These are phyloP conservation scores for Ophiocordyceps camponoti-leonardi DNA, from an alignment of 2,329 filamentous ascomycete species.

Conservation along the genomic window DNA sequence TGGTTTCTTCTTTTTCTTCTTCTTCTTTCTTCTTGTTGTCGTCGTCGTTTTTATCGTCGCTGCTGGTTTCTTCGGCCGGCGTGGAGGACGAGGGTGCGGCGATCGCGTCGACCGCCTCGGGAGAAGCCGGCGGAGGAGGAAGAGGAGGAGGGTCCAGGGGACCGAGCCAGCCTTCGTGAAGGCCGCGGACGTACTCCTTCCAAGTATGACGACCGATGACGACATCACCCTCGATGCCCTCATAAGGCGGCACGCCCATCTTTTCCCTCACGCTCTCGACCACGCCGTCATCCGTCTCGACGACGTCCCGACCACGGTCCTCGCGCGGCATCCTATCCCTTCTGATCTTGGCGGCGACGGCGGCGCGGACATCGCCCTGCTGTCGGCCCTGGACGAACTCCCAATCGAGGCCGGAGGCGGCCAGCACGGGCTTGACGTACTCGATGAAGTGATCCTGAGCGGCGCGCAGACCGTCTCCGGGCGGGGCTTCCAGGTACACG, in stretches of 20 bases:
- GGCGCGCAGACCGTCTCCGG: slow-evolving; percentile 64
- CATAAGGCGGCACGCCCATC: slow-evolving; percentile 52
- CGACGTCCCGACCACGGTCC: slow-evolving; percentile 27
- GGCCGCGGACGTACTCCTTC: slow-evolving; percentile 89
- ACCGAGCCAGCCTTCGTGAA: slow-evolving; percentile 94
- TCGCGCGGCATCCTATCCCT: slow-evolving; percentile 46
- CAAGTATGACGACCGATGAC: slow-evolving; percentile 83
- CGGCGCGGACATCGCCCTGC: slow-evolving; percentile 83
- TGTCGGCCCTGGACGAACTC: slow-evolving; percentile 84
- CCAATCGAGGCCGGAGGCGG: slow-evolving; percentile 84
- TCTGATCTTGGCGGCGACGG: slow-evolving; percentile 72
- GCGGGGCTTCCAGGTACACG: slow-evolving; percentile 71
- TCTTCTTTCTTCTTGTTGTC: no score
- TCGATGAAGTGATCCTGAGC: slow-evolving; percentile 94
- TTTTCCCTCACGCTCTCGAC: slow-evolving; percentile 46
- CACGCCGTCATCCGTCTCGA: slow-evolving; percentile 32
- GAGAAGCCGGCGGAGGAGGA: background rate
- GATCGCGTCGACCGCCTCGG: background rate
- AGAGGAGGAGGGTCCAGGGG: slow-evolving; percentile 49
- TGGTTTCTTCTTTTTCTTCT: slow-evolving; percentile 17
- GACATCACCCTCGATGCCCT: slow-evolving; percentile 65
- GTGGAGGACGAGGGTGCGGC: background rate
- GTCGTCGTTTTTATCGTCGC: slow-evolving; percentile 14
- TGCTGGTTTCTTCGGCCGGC: slow-evolving; percentile 7
- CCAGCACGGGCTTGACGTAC: slow-evolving; percentile 85